phyloP scores from a whole-genome alignment of 257 asterid species.

The Scutellaria baicalensis region DNA sequence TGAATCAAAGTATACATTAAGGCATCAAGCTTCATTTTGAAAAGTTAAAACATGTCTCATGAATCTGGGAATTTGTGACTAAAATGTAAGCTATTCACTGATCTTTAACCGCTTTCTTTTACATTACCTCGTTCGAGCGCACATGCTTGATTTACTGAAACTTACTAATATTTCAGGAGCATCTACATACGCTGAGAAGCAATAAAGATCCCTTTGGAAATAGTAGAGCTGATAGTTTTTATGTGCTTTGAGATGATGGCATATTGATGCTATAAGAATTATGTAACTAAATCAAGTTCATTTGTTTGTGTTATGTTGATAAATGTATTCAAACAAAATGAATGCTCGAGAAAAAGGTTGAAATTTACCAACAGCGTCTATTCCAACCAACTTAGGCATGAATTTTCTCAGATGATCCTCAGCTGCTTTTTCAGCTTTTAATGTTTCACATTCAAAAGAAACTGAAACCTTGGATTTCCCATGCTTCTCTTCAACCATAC shows the following conservation, averaged over 20 bases:
- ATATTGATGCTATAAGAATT: background rate
- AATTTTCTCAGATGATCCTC: constrained; percentile 80
- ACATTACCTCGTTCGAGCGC: background rate
- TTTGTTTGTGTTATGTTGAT: background rate
- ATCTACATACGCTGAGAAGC: background rate
- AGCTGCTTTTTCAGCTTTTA: constrained; percentile 86
- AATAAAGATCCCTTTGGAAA: background rate
- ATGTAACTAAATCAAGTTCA: background rate
- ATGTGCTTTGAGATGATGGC: too few relatives aligned
- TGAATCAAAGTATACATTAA: background rate
- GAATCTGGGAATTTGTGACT: background rate
- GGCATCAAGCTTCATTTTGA: background rate
- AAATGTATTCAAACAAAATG: background rate
- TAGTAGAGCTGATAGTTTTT: background rate
- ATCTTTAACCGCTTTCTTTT: background rate
- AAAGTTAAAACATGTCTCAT: background rate
- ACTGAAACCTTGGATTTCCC: constrained; percentile 41
- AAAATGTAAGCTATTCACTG: background rate
- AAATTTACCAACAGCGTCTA: constrained; percentile 81
- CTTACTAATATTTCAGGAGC: background rate
- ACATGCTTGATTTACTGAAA: background rate
- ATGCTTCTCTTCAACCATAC: constrained; percentile 76
- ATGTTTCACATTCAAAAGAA: constrained; percentile 84
- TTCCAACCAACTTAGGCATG: constrained; percentile 93
- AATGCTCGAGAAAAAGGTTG: background rate